Base-by-base conservation (phyloP, 768 basidiomycete species). In the Rhizopogon roseolus region DNA sequence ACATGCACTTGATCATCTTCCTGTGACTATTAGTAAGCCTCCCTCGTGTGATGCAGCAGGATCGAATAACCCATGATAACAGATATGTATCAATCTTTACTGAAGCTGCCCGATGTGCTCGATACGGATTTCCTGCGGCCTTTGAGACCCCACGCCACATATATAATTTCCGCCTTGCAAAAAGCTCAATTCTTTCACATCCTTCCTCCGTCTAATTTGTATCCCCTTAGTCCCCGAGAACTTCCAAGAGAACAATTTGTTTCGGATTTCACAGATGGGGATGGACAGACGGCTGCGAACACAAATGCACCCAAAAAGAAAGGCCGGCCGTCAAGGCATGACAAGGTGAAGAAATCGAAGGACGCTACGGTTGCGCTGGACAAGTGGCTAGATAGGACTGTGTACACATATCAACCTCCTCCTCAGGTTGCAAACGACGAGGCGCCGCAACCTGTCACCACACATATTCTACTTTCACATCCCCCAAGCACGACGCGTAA, bases 241-340 rank as follows among this genome's bases (percentile, higher is more conserved):
- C 71, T 92, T 6, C 90, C 90, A 16, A 79, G 88, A 25, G 89
- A 90, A 59, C 69, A 81, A n/a, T 81, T 81, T 52, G 65, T 76
- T 2, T 73, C 73, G 56, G 77, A 78, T 27, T 61, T 44, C 0
- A 54, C 64, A 4, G 14, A 50, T 29, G 41, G 48, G 14, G 36
- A 28, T 27, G 49, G 52, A 19, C 45, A 52, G 5, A 25, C 42
- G 25, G 34, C 43, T 29, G 16, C 42, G 11, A 39, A 39, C 2
- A 19, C 70, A 6, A 48, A 56, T 2, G 61, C 51, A 25, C 64
- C 71, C 34, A 83, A 77, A 66, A 80, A 81, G 64, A 84, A 76
- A 63, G 87, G 87, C 6, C 78, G 87, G 0, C 85, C 85, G 1
- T 76, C 83, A 5, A 84, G 73, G 59, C 76, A 80, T 4, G 86